phyloP scores from a whole-genome alignment of 2,329 filamentous ascomycete genomes.

The Ceratocystis papillata region DNA sequence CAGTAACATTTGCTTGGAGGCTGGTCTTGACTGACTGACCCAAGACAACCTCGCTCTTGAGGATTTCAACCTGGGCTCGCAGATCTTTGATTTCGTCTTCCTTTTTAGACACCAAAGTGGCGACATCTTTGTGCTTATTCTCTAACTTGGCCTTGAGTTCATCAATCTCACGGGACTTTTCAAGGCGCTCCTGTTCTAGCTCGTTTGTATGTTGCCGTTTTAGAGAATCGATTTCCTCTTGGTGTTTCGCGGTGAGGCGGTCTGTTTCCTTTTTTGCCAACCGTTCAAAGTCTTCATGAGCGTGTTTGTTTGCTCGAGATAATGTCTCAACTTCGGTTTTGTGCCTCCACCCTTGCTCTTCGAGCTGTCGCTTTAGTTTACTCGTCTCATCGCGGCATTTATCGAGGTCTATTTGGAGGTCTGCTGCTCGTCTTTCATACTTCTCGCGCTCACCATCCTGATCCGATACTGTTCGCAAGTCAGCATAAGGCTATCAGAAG shows the following conservation, averaged over 20 bases:
- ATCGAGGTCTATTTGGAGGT: constrained; percentile 42
- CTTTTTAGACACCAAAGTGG: constrained; percentile 39
- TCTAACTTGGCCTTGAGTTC: constrained; percentile 48
- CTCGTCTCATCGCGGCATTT: constrained; percentile 42
- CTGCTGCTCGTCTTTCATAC: constrained; percentile 46
- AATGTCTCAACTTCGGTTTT: constrained; percentile 46
- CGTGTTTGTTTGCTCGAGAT: constrained; percentile 43
- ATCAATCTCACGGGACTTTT: constrained; percentile 51
- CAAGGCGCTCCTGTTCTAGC: constrained; percentile 52
- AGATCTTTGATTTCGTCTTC: constrained; percentile 45
- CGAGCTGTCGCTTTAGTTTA: constrained; percentile 37
- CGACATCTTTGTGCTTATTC: constrained; percentile 43
- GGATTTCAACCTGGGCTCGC: constrained; percentile 36
- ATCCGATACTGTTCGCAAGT: constrained; percentile 34
- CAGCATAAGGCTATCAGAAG: neutral
- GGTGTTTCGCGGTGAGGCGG: constrained; percentile 48
- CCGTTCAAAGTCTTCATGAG: constrained; percentile 44
- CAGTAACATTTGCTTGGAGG: constrained; percentile 44
- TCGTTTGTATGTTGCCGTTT: constrained; percentile 53
- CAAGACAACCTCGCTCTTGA: constrained; percentile 44
- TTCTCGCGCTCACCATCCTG: constrained; percentile 41
- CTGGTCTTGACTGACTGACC: constrained; percentile 53
- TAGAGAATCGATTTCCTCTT: constrained; percentile 56
- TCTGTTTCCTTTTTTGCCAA: constrained; percentile 46
- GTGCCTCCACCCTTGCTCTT: constrained; percentile 33